Evolutionary conservation across 257 asterid genomes (phyloP).

Genomic region (Plantago major): DNA sequence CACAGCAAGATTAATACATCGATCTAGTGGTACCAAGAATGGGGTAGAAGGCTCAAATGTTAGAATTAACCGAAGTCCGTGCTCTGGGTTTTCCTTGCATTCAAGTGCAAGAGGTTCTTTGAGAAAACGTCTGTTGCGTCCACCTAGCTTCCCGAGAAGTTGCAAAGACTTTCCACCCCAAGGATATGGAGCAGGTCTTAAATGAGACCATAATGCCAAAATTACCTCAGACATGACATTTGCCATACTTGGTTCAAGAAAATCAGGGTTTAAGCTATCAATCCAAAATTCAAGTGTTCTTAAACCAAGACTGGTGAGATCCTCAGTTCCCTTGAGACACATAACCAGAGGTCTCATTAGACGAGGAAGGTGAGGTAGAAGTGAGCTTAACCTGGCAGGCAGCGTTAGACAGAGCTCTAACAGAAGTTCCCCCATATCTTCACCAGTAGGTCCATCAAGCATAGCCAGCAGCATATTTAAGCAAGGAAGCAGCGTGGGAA

Average conservation of each 20-base stretch:
- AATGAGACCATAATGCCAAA: conserved; percentile 96
- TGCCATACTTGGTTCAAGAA: conserved; percentile 99
- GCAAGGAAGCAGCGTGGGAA: conserved; percentile 85
- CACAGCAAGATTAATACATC: conserved; percentile 96
- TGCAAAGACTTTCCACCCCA: conserved; percentile 96
- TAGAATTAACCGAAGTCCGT: conserved; percentile 90
- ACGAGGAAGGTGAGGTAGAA: conserved; percentile 93
- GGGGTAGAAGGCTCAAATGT: conserved; percentile 98
- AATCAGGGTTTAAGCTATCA: conserved; percentile 99
- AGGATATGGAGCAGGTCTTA: conserved; percentile 91
- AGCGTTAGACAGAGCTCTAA: conserved; percentile 83
- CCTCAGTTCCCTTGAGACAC: conserved; percentile 97
- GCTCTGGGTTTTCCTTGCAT: conserved; percentile 99
- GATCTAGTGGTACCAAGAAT: conserved; percentile 94
- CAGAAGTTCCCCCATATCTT: conserved; percentile 84
- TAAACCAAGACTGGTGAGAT: conserved; percentile 82
- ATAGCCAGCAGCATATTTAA: conserved; percentile 80
- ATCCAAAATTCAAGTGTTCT: conserved; percentile 99
- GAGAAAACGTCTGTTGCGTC: conserved; percentile 96
- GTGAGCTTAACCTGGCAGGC: conserved; percentile 92
- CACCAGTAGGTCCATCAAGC: conserved; percentile 98
- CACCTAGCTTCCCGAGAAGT: conserved; percentile 98
- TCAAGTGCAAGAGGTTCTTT: conserved; percentile 97
- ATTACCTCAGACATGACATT: conserved; percentile 98
- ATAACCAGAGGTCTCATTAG: conserved; percentile 96